Percentiles rank a stretch among this genome's conserved stretches.
phyloP scores from a whole-genome alignment of 495 filamentous ascomycete species.

The Rhizodiscina lignyota region DNA sequence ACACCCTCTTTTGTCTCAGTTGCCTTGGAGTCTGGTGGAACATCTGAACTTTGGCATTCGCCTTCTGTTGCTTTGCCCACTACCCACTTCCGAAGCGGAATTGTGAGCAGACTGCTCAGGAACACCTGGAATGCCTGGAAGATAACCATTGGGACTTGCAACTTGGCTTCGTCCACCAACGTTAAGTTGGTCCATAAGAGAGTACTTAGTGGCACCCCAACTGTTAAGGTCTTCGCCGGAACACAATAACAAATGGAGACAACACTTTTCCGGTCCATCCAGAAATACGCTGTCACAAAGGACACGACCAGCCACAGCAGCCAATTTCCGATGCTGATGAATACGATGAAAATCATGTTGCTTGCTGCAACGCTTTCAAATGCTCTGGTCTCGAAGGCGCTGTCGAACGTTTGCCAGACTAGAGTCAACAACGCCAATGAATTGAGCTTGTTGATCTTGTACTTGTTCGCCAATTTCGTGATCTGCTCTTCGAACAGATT shows the following conservation, averaged over 20 bases:
- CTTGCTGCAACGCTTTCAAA: constrained; percentile 16
- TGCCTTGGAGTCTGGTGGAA: no score
- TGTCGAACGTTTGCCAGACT: constrained; percentile 27
- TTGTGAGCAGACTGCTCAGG: no score
- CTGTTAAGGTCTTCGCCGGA: constrained; percentile 26
- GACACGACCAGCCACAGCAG: constrained; percentile 17
- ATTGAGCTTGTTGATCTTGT: constrained; percentile 20
- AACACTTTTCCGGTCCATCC: constrained; percentile 23
- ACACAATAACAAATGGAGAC: constrained; percentile 24
- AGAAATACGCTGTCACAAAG: constrained; percentile 15
- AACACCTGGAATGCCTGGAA: constrained; percentile 22
- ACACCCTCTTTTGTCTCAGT: no score
- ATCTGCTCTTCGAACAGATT: constrained; percentile 15
- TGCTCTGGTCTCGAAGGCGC: constrained; percentile 22
- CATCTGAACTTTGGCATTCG: no score
- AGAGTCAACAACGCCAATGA: constrained; percentile 20
- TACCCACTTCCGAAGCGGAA: no score
- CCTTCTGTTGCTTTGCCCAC: no score
- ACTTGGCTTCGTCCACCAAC: constrained; percentile 10
- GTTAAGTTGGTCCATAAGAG: constrained; percentile 20
- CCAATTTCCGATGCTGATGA: constrained; percentile 24
- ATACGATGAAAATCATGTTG: constrained; percentile 26
- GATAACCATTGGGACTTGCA: constrained; percentile 23
- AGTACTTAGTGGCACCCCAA: constrained; percentile 22
- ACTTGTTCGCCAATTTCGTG: constrained; percentile 20